Percentiles rank a stretch among this genome's conserved stretches.
phyloP scores from a whole-genome alignment of 2,329 filamentous ascomycete species.

The Fusarium fracticaudum region DNA sequence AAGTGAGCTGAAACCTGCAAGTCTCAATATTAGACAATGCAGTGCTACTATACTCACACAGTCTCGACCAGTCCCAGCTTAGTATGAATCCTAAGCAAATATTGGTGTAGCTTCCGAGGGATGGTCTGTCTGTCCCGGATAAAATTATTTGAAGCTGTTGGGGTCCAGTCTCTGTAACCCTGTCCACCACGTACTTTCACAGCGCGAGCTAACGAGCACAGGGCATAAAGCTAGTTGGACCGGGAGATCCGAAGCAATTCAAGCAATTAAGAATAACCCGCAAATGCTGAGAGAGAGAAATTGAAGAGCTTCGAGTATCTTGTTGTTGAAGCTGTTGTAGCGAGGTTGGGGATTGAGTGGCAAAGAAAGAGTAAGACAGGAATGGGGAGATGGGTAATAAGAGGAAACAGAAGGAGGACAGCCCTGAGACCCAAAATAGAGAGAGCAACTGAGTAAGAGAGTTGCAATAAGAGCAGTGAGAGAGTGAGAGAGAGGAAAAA shows the following conservation, averaged over 20 bases:
- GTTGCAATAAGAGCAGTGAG: not conserved
- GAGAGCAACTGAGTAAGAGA: not conserved
- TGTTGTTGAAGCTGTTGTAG: not conserved
- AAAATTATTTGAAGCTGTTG: slow-evolving; percentile 18
- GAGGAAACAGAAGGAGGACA: slow-evolving; percentile 14
- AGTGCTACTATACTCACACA: slow-evolving; percentile 32
- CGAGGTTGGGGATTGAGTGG: not conserved
- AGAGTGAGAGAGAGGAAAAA: not conserved
- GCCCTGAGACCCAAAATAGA: slow-evolving; percentile 9
- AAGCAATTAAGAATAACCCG: not conserved
- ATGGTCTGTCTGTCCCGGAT: not conserved
- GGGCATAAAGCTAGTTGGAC: slow-evolving; percentile 24
- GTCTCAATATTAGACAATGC: slow-evolving; percentile 14
- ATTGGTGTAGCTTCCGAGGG: slow-evolving; percentile 8
- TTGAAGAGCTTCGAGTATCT: not conserved
- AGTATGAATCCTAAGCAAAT: not conserved
- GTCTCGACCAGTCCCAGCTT: slow-evolving; percentile 6
- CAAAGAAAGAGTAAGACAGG: not conserved
- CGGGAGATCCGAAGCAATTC: slow-evolving; percentile 28
- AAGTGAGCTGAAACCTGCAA: slow-evolving; percentile 17
- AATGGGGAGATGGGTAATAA: not conserved
- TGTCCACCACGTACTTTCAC: slow-evolving; percentile 11
- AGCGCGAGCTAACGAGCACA: slow-evolving; percentile 22
- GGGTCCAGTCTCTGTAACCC: slow-evolving; percentile 17
- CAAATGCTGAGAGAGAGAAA: not conserved